Base-by-base conservation (phyloP, 805 yeast genomes). In the Ogataea glucozyma region DNA sequence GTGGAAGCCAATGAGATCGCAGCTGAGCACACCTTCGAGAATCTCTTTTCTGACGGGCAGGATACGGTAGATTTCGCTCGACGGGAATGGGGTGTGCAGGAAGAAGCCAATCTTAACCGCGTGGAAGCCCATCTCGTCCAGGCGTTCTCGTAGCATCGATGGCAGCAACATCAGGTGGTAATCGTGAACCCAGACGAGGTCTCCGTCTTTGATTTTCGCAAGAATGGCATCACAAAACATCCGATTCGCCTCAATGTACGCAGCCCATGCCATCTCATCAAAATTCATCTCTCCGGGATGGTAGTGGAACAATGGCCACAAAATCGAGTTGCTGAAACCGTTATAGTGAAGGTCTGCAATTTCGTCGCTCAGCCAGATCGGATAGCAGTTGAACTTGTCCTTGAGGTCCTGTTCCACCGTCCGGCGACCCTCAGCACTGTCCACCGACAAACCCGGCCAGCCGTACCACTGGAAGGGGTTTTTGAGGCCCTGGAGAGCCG, bases 221-320 rank as follows among this genome's bases (percentile, higher is more conserved):
- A 87, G 80, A 45, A 93, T 81, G 30, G 76, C 83, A 27, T 78
- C 70, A 10, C 96, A 93, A 69, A 93, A 93, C 47, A 77, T 70
- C 44, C 82, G 69, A 61, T 93, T 93, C 6, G 98, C 98, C 62
- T 88, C 93, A 43, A 88, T 85, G 64, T 93, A 93, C 1, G 98
- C 98, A 41, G 90, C 90, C 99, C 99, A 93, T 1, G 97, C 96
- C 48, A 79, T 81, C 62, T 93, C 99, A 65, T 93, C 99, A 60
- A 93, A 93, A 62, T 88, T 90, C 85, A 95, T 93, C 65, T 95
- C 99, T 48, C 98, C 99, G 0, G 99, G 99, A 61, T 93, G 99
- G 66, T 93, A 93, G 64, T 93, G 99, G 71, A 93, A 93, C 48
- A 95, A 68, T 1, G 99, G 99, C 99, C 99, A 93, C 51, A 93